phyloP scores from a whole-genome alignment of 106 monocot genomes.

The Gastrodia elata region DNA sequence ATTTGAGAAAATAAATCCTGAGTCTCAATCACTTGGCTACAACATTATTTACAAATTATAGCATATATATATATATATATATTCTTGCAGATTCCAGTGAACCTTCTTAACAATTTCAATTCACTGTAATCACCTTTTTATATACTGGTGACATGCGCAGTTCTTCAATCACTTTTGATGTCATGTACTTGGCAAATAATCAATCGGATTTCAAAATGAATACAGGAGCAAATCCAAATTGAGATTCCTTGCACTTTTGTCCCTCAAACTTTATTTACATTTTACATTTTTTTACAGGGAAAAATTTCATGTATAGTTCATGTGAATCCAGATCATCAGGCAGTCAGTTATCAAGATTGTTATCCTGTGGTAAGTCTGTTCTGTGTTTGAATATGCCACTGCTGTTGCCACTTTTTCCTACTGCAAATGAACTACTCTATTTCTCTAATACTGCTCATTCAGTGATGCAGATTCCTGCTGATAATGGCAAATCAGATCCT shows the following conservation, averaged over 20 bases:
- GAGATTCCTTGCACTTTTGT: neutral
- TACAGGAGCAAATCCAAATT: neutral
- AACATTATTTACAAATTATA: too few relatives aligned
- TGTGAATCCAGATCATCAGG: slow-evolving; percentile 40
- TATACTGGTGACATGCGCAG: neutral
- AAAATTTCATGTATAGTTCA: slow-evolving; percentile 37
- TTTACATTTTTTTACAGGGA: slow-evolving; percentile 21
- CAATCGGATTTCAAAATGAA: neutral
- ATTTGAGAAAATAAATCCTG: too few relatives aligned
- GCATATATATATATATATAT: too few relatives aligned
- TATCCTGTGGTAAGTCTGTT: slow-evolving; percentile 34
- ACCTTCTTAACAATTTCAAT: neutral
- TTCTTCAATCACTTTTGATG: neutral
- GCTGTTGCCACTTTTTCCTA: neutral
- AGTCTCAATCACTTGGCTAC: too few relatives aligned
- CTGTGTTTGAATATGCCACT: neutral
- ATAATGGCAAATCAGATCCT: neutral
- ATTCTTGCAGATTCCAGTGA: too few relatives aligned
- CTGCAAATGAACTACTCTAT: neutral
- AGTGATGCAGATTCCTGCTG: slow-evolving; percentile 12
- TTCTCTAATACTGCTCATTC: slow-evolving; percentile 4
- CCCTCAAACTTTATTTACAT: neutral
- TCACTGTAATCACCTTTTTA: neutral
- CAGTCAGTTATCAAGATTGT: slow-evolving; percentile 46
- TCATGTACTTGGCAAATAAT: neutral